Conservation (phyloP, 228 moss, liverwort and hornwort genomes). For the Sphagnum fallax region DNA sequence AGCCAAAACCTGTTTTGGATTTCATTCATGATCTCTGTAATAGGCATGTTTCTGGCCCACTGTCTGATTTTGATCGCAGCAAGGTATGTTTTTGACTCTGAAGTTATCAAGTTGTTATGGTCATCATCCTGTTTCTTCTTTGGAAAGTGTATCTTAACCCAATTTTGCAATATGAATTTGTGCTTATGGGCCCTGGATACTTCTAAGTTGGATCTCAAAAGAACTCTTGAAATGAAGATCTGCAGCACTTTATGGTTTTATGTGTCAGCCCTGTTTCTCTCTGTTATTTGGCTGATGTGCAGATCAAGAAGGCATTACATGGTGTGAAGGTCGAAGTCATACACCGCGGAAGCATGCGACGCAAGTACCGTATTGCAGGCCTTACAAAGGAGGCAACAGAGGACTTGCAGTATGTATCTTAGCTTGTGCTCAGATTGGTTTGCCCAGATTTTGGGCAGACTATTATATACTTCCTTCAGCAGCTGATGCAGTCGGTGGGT, state of each 20-base stretch:
- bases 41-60: constrained; percentile 51
- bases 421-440: neutral
- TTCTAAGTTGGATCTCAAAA: no score
- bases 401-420: constrained; percentile 61
- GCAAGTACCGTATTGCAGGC: constrained; percentile 94
- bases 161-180: neutral
- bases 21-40: constrained; percentile 75
- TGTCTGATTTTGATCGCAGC: constrained; percentile 77
- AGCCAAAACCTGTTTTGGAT: constrained; percentile 88
- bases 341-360: constrained; percentile 92
- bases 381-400: constrained; percentile 80
- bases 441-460: no score
- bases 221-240: no score
- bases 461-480: no score
- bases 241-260: no score
- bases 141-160: neutral
- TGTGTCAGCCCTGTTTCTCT: no score
- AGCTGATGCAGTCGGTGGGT: no score
- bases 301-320: constrained; percentile 92
- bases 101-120: neutral
- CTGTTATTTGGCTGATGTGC: neutral
- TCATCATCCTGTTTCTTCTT: neutral
- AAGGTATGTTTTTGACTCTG: constrained; percentile 36
- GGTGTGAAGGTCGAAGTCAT: constrained; percentile 97
- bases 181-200: no score